A percentile compares a stretch with the other conserved stretches of the same genome.
Conservation (phyloP, 2,329 filamentous ascomycete species). For the Sarocladium oryzae region DNA sequence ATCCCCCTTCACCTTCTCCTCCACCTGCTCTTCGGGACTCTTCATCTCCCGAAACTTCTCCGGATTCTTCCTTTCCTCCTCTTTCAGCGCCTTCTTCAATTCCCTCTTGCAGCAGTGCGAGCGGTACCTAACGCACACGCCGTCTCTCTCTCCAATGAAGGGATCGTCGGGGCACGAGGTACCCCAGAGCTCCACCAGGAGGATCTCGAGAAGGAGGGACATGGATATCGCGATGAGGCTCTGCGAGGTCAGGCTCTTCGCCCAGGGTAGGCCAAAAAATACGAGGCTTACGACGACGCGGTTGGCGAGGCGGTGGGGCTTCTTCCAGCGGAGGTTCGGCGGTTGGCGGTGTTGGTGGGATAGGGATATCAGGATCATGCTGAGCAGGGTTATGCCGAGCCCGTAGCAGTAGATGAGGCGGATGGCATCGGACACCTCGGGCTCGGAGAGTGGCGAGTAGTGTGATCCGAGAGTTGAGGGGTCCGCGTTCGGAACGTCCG, state of each 20-base stretch:
- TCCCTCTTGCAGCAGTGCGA: constrained; percentile 33
- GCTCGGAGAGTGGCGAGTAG: constrained; percentile 42
- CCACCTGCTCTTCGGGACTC: constrained; percentile 14
- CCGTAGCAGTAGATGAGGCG: constrained; percentile 61
- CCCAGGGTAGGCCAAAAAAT: constrained; percentile 49
- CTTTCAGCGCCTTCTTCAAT: constrained; percentile 22
- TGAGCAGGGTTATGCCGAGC: constrained; percentile 46
- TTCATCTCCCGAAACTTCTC: constrained; percentile 22
- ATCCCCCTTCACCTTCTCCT: constrained; percentile 2
- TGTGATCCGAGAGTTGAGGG: constrained; percentile 41
- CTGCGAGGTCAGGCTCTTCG: constrained; percentile 37
- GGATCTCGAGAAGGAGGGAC: constrained; percentile 36
- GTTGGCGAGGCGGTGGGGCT: constrained; percentile 43
- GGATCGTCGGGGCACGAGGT: constrained; percentile 37
- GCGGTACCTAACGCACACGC: constrained; percentile 31
- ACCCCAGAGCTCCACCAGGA: constrained; percentile 44
- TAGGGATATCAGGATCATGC: constrained; percentile 48
- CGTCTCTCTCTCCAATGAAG: constrained; percentile 33
- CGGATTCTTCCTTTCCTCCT: constrained; percentile 10
- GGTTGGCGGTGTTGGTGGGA: constrained; percentile 50
- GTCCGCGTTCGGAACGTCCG: constrained; percentile 44
- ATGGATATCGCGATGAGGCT: constrained; percentile 39
- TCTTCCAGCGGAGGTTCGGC: constrained; percentile 40
- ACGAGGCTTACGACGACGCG: constrained; percentile 43
- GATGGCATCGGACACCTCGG: constrained; percentile 44